These are phyloP conservation scores for Danielozyma ontarioensis DNA, from an alignment of 805 yeast species.

Conservation along the genomic window DNA sequence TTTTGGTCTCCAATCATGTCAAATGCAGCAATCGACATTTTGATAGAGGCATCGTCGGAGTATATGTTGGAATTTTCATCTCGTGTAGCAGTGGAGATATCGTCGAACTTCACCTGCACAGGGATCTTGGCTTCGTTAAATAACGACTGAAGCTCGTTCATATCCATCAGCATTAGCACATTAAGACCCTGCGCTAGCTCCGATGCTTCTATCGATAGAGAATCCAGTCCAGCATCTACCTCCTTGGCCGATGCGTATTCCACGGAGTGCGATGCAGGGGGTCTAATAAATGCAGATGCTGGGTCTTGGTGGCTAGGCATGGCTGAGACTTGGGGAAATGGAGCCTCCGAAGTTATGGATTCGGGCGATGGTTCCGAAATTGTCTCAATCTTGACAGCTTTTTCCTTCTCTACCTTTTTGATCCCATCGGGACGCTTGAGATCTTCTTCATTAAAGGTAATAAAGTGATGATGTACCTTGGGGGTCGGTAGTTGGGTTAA, in stretches of 20 bases:
- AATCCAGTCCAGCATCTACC: too few species aligned
- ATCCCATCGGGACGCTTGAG: neutral
- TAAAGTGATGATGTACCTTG: neutral
- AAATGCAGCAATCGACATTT: conserved; percentile 4
- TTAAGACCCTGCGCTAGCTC: neutral
- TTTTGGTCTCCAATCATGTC: conserved; percentile 9
- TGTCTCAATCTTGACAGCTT: too few species aligned
- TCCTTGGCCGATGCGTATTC: too few species aligned
- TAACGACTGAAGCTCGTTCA: conserved; percentile 5
- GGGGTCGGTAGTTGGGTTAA: neutral
- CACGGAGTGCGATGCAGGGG: too few species aligned
- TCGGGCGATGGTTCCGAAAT: too few species aligned
- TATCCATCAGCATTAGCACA: conserved; percentile 2
- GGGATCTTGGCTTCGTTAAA: neutral
- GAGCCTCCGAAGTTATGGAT: too few species aligned
- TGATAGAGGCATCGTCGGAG: conserved; percentile 5
- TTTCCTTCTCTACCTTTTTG: neutral
- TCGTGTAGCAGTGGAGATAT: neutral
- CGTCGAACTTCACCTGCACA: conserved; percentile 1
- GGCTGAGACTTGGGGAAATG: too few species aligned
- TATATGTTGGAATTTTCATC: neutral
- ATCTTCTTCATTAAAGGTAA: neutral
- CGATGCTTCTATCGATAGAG: neutral
- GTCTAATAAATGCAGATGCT: too few species aligned
- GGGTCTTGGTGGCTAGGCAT: too few species aligned